Percentiles rank a stretch among this genome's conserved stretches.
Evolutionary conservation across 768 basidiomycete genomes (phyloP).

Genomic region (Coprinellus aureogranulatus): DNA sequence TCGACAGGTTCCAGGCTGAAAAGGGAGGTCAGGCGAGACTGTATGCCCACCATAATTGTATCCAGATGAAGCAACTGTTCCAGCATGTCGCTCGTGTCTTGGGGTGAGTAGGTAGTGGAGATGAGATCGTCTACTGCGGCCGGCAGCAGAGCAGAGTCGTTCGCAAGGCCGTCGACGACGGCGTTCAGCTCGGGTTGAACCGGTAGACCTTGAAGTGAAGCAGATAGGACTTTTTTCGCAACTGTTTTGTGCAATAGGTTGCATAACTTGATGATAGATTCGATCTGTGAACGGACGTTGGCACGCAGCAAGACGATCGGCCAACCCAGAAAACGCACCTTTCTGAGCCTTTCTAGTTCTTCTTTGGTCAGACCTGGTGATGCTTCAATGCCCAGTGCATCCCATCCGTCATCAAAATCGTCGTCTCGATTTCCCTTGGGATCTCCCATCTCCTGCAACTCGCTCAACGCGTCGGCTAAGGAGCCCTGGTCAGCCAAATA

Average conservation of each 20-base stretch:
- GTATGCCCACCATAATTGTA: conserved; percentile 36
- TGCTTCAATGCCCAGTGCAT: conserved; percentile 56
- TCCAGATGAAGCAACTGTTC: conserved; percentile 38
- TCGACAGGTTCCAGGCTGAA: conserved; percentile 24
- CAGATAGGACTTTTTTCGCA: conserved; percentile 46
- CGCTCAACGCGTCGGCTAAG: conserved; percentile 59
- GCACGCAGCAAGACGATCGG: not conserved
- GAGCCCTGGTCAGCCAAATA: conserved; percentile 54
- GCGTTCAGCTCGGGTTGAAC: conserved; percentile 19
- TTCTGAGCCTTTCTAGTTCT: conserved; percentile 59
- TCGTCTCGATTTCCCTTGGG: conserved; percentile 29
- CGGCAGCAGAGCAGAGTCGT: conserved; percentile 50
- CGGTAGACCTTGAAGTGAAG: conserved; percentile 15
- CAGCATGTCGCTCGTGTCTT: conserved; percentile 43
- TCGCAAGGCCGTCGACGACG: conserved; percentile 50
- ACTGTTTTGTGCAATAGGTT: conserved; percentile 64
- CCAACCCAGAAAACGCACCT: conserved; percentile 34
- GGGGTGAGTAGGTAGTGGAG: conserved; percentile 64
- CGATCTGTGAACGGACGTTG: conserved; percentile 43
- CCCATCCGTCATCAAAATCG: conserved; percentile 58
- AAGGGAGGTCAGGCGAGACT: conserved; percentile 23
- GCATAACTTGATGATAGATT: conserved; percentile 56
- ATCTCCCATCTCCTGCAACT: conserved; percentile 55
- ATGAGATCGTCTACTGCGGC: conserved; percentile 64
- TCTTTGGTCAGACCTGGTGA: conserved; percentile 40